A percentile compares a stretch with the other conserved stretches of the same genome.
These are phyloP conservation scores for Penicillium cataractarum DNA, from an alignment of 495 filamentous ascomycete genomes.

Conservation along the genomic window DNA sequence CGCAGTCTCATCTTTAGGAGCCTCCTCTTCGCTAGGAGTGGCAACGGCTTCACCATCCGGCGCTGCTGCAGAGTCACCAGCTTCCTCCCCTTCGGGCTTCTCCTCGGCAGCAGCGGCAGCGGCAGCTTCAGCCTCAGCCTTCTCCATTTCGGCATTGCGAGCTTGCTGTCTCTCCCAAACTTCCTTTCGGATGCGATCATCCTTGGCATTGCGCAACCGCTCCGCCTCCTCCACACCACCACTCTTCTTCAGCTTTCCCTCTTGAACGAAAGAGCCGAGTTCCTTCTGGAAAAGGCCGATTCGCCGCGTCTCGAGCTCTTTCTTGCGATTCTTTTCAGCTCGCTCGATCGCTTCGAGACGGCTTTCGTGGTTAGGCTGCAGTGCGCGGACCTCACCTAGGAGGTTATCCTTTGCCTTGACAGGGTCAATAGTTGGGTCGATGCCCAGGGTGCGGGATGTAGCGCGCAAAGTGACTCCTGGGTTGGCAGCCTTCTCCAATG, in stretches of 20 bases:
- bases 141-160: slow-evolving; percentile 49
- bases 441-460: slow-evolving; percentile 62
- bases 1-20: slow-evolving; percentile 7
- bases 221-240: slow-evolving; percentile 95
- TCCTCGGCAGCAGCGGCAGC: slow-evolving; percentile 20
- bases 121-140: slow-evolving; percentile 30
- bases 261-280: slow-evolving; percentile 82
- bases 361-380: slow-evolving; percentile 94
- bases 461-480: slow-evolving; percentile 49
- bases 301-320: slow-evolving; percentile 77
- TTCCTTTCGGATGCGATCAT: slow-evolving; percentile 84
- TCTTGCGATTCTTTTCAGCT: slow-evolving; percentile 84
- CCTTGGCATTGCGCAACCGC: slow-evolving; percentile 77
- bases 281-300: slow-evolving; percentile 88
- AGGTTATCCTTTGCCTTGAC: slow-evolving; percentile 85
- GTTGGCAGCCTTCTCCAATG: slow-evolving; percentile 62
- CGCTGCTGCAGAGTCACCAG: slow-evolving; percentile 2
- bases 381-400: slow-evolving; percentile 87
- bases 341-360: slow-evolving; percentile 94
- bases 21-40: not conserved
- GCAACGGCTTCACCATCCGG: slow-evolving; percentile 1
- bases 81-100: slow-evolving; percentile 23
- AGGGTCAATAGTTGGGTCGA: slow-evolving; percentile 70
- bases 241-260: slow-evolving; percentile 91
- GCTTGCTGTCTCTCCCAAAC: slow-evolving; percentile 74